A percentile compares a stretch with the other conserved stretches of the same genome.
These are phyloP conservation scores for Nemania serpens DNA, from an alignment of 2,329 filamentous ascomycete genomes.

Conservation along the genomic window DNA sequence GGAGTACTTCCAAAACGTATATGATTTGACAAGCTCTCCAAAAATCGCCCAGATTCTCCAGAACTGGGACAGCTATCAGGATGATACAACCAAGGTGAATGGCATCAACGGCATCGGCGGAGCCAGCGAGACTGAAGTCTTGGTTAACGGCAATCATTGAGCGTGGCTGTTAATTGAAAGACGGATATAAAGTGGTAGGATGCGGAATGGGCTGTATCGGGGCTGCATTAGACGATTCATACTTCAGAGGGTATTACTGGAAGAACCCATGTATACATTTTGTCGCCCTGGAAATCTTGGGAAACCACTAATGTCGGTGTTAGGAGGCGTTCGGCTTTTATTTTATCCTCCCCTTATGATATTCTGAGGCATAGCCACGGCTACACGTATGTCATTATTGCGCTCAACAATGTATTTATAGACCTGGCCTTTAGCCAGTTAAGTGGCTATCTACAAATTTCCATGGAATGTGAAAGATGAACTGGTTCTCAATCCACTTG, in stretches of 20 bases:
- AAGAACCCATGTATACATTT: slow-evolving; percentile 11
- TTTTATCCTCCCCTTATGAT: background rate
- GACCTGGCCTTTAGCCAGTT: no score
- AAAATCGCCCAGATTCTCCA: slow-evolving; percentile 80
- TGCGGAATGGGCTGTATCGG: background rate
- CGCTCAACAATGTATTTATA: no score
- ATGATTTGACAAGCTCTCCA: slow-evolving; percentile 83
- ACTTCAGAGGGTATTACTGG: background rate
- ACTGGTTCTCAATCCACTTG: no score
- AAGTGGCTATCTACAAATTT: no score
- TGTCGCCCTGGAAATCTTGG: background rate
- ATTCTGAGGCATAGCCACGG: background rate
- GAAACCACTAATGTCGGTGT: background rate
- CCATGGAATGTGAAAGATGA: no score
- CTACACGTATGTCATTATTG: no score
- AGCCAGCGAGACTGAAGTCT: slow-evolving; percentile 40
- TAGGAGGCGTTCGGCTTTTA: background rate
- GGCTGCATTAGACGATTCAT: no score
- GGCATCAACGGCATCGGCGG: slow-evolving; percentile 46
- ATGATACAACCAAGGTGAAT: slow-evolving; percentile 47
- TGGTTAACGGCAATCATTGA: slow-evolving; percentile 33
- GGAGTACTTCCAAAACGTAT: slow-evolving; percentile 99
- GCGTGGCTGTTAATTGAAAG: background rate
- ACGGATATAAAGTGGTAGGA: background rate
- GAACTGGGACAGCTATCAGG: slow-evolving; percentile 80